Evolutionary conservation across 2,329 filamentous ascomycete species (phyloP).

Genomic region (Emmonsiellopsis sp.): DNA sequence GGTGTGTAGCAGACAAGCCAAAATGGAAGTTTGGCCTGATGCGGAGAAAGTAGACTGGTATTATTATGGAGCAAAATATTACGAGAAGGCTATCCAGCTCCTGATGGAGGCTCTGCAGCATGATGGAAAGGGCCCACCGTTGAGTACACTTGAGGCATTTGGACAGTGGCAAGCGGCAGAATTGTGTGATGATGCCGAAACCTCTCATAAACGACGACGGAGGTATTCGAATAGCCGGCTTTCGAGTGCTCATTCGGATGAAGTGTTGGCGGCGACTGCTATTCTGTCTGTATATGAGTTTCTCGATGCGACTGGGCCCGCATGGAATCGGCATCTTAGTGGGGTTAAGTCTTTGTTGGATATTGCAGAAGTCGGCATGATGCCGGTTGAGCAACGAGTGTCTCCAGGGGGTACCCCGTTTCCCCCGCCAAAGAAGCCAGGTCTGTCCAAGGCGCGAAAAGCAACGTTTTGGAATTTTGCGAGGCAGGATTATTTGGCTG

Average conservation of each 20-base stretch:
- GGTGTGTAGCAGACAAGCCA: constrained; percentile 36
- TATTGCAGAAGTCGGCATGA: constrained; percentile 32
- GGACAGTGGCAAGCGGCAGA: constrained; percentile 28
- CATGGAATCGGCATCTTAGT: constrained; percentile 56
- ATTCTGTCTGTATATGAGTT: constrained; percentile 61
- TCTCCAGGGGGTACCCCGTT: constrained; percentile 31
- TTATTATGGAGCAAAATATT: constrained; percentile 54
- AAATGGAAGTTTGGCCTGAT: constrained; percentile 45
- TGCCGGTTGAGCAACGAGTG: constrained; percentile 29
- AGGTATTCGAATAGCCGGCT: constrained; percentile 36
- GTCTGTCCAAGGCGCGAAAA: constrained; percentile 46
- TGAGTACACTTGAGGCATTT: constrained; percentile 26
- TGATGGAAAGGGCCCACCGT: constrained; percentile 23
- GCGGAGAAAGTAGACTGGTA: constrained; percentile 45
- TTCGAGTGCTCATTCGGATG: constrained; percentile 39
- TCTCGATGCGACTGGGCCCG: constrained; percentile 53
- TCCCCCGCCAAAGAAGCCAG: constrained; percentile 21
- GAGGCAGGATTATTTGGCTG: constrained; percentile 55
- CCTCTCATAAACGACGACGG: constrained; percentile 33
- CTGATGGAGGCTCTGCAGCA: constrained; percentile 37
- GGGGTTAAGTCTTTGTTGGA: constrained; percentile 55
- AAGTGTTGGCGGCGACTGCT: constrained; percentile 55
- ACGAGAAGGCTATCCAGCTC: constrained; percentile 52
- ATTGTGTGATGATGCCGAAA: constrained; percentile 28
- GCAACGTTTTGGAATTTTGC: constrained; percentile 61